phyloP scores from a whole-genome alignment of 495 filamentous ascomycete species.

The Penicillium robsamsonii region DNA sequence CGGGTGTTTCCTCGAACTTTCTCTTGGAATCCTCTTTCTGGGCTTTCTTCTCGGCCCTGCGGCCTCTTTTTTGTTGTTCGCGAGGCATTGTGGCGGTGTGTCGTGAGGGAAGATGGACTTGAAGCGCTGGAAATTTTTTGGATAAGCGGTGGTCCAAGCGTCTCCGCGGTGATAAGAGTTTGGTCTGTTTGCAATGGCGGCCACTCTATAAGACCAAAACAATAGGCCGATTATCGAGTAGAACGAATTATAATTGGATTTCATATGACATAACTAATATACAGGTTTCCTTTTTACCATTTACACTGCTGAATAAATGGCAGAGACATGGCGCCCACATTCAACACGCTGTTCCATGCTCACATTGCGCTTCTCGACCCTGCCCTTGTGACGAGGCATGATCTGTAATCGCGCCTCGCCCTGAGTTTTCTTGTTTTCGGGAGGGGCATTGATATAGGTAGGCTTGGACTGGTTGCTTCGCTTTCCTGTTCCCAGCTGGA shows the following conservation, averaged over 20 bases:
- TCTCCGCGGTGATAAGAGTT: conserved; percentile 26
- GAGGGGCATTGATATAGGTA: conserved; percentile 73
- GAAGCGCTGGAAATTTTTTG: conserved; percentile 31
- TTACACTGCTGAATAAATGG: conserved; percentile 62
- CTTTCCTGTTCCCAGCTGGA: conserved; percentile 89
- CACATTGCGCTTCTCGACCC: conserved; percentile 61
- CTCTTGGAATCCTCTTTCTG: conserved; percentile 45
- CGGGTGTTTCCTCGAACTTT: conserved; percentile 42
- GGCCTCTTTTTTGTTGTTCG: conserved; percentile 67
- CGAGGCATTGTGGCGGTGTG: conserved; percentile 42
- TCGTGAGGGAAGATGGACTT: conserved; percentile 7
- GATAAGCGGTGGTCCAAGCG: conserved; percentile 49
- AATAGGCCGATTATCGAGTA: neutral
- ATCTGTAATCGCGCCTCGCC: conserved; percentile 80
- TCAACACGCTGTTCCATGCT: conserved; percentile 84
- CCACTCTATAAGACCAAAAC: conserved; percentile 6
- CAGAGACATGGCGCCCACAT: conserved; percentile 81
- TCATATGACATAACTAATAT: conserved; percentile 27
- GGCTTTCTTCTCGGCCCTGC: conserved; percentile 56
- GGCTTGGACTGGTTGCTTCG: conserved; percentile 74
- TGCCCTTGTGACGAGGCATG: conserved; percentile 71
- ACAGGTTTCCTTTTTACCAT: conserved; percentile 15
- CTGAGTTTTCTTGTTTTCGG: conserved; percentile 45
- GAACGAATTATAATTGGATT: conserved; percentile 9
- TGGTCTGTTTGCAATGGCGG: conserved; percentile 30